phyloP scores from a whole-genome alignment of 495 filamentous ascomycete genomes.

The Penicillium flavigenum region DNA sequence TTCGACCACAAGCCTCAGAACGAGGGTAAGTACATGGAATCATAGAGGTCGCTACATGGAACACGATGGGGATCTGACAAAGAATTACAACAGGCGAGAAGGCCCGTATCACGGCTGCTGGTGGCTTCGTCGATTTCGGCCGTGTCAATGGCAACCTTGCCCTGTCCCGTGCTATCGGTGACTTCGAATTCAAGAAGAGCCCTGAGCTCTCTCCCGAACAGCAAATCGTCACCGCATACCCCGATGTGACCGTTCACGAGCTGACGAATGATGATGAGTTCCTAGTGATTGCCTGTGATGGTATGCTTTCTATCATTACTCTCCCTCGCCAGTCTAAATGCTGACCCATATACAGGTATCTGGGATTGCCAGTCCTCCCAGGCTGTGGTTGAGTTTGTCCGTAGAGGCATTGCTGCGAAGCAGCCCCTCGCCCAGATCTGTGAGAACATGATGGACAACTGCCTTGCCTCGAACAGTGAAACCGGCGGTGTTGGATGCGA shows the following conservation, averaged over 20 bases:
- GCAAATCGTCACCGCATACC: constrained; percentile 96
- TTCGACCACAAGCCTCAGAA: constrained; percentile 99
- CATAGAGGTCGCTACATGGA: background rate
- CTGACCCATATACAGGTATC: constrained; percentile 63
- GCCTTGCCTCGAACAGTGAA: constrained; percentile 92
- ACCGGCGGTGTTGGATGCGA: constrained; percentile 98
- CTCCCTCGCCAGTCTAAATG: background rate
- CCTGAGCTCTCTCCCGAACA: constrained; percentile 92
- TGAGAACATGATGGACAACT: constrained; percentile 99
- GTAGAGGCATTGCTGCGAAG: constrained; percentile 91
- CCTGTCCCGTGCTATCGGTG: constrained; percentile 95
- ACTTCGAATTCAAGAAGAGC: constrained; percentile 99
- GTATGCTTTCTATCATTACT: constrained; percentile 50
- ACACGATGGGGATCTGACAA: constrained; percentile 19
- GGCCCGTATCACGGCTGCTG: constrained; percentile 89
- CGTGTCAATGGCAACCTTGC: constrained; percentile 98
- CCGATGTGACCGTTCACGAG: constrained; percentile 88
- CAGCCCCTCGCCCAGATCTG: constrained; percentile 90
- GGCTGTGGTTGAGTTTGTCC: constrained; percentile 93
- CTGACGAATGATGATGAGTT: constrained; percentile 94
- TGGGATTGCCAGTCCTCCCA: constrained; percentile 99
- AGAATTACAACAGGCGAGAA: constrained; percentile 70
- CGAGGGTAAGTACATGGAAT: constrained; percentile 62
- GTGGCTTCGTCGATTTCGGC: constrained; percentile 97
- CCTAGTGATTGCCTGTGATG: constrained; percentile 94